Percentiles rank a stretch among this genome's conserved stretches.
These are phyloP conservation scores for Crithidia brevicula DNA, from an alignment of 208 protist genomes.

Conservation along the genomic window DNA sequence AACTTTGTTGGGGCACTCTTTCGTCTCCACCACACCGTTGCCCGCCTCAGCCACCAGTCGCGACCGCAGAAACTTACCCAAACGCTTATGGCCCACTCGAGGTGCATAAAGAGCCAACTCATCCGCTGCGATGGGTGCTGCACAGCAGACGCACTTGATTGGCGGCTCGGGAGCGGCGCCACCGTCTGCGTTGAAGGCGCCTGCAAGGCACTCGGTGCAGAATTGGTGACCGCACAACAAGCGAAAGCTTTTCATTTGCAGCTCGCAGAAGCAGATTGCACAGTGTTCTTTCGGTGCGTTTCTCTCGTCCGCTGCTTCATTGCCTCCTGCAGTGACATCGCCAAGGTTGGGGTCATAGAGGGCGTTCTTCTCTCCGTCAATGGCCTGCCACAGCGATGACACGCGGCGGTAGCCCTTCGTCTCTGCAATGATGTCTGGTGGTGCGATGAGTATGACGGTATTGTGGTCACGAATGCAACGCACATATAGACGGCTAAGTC, in stretches of 20 bases:
- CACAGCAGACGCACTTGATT: not conserved
- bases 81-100: not conserved
- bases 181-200: slow-evolving; percentile 12
- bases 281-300: not conserved
- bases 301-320: not conserved
- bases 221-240: slow-evolving; percentile 10
- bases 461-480: slow-evolving; percentile 1
- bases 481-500: not conserved
- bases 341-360: slow-evolving; percentile 3
- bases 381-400: slow-evolving; percentile 1
- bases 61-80: not conserved
- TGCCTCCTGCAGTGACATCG: not conserved
- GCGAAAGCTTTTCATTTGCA: not conserved
- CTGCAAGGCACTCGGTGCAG: slow-evolving; percentile 12
- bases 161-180: slow-evolving; percentile 2
- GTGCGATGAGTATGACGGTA: slow-evolving; percentile 1
- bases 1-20: slow-evolving; percentile 16
- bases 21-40: not conserved
- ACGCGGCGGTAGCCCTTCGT: not conserved
- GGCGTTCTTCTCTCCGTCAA: slow-evolving; percentile 5
- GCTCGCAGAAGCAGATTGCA: slow-evolving; percentile 1
- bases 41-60: not conserved
- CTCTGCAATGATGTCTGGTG: not conserved
- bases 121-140: not conserved
- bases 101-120: slow-evolving; percentile 4